phyloP scores from a whole-genome alignment of 2,329 filamentous ascomycete genomes.

The Xenosphaeropsis pyriputrescens region DNA sequence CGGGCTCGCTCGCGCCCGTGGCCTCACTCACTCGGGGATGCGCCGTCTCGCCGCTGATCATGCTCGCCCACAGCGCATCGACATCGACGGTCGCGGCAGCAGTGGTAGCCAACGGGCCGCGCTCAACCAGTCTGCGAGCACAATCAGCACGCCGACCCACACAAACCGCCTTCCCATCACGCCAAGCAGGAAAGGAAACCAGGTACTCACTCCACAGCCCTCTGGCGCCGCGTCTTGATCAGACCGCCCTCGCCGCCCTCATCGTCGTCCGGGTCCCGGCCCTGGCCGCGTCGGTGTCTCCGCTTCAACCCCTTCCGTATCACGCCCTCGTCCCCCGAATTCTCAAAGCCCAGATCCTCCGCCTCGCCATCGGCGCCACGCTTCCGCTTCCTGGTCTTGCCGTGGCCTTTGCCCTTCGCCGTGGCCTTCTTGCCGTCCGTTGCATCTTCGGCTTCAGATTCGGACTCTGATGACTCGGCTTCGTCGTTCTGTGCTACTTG shows the following conservation, averaged over 20 bases:
- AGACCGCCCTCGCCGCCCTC: constrained; percentile 49
- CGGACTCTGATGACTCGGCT: constrained; percentile 33
- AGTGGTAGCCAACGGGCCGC: constrained; percentile 31
- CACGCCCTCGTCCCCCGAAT: constrained; percentile 60
- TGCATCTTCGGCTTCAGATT: constrained; percentile 20
- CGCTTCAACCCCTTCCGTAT: constrained; percentile 43
- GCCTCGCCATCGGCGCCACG: not conserved
- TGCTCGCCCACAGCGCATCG: constrained; percentile 51
- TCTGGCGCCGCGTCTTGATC: constrained; percentile 59
- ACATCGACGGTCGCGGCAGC: constrained; percentile 54
- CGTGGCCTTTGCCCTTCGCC: constrained; percentile 13
- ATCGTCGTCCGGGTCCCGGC: constrained; percentile 46
- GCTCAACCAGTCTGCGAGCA: constrained; percentile 36
- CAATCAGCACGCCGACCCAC: too few species aligned
- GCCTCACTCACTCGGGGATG: constrained; percentile 4
- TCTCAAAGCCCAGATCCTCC: constrained; percentile 25
- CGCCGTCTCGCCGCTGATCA: constrained; percentile 29
- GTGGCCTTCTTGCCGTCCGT: constrained; percentile 10
- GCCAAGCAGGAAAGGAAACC: too few species aligned
- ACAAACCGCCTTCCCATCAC: too few species aligned
- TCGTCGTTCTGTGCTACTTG: constrained; percentile 26
- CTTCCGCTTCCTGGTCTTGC: constrained; percentile 30
- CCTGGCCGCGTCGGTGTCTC: constrained; percentile 28
- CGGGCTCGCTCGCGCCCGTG: constrained; percentile 2
- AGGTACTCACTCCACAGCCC: constrained; percentile 47